phyloP scores from a whole-genome alignment of 2,329 filamentous ascomycete species.

The Paramyrothecium sp. region DNA sequence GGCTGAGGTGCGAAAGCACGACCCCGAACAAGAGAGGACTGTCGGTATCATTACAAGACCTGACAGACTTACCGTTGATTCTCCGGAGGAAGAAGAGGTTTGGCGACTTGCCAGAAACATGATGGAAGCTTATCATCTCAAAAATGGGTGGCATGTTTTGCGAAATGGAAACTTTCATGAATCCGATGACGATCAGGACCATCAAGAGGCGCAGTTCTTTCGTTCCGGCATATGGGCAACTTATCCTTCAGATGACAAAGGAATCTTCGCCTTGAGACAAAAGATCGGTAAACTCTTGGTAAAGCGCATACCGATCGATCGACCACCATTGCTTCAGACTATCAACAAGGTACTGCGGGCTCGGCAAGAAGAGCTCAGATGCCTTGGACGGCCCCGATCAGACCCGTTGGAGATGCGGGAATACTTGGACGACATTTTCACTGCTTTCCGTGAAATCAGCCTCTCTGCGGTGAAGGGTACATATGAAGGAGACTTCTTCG shows the following conservation, averaged over 20 bases:
- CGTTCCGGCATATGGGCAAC: conserved; percentile 21
- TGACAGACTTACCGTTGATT: conserved; percentile 38
- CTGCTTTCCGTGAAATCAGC: conserved; percentile 29
- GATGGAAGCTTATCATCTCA: conserved; percentile 24
- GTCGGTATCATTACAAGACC: conserved; percentile 58
- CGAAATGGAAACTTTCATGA: conserved; percentile 42
- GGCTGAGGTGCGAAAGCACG: conserved; percentile 37
- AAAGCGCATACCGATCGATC: conserved; percentile 22
- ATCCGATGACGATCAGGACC: conserved; percentile 21
- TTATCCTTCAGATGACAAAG: conserved; percentile 24
- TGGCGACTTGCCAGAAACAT: conserved; percentile 31
- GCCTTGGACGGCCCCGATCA: conserved; percentile 17
- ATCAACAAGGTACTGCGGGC: conserved; percentile 21
- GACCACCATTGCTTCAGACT: conserved; percentile 21
- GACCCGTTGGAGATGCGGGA: conserved; percentile 22
- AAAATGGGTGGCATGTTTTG: conserved; percentile 53
- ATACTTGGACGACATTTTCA: conserved; percentile 33
- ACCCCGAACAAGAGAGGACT: conserved; percentile 44
- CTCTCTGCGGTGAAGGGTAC: conserved; percentile 23
- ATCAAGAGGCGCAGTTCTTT: conserved; percentile 30
- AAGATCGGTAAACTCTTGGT: conserved; percentile 31
- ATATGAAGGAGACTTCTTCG: conserved; percentile 37
- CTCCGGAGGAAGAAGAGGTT: conserved; percentile 35
- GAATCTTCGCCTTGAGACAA: conserved; percentile 27
- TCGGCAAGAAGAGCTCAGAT: conserved; percentile 12